Conservation (phyloP, 1,284 basidiomycete genomes). For the Ceratobasidium sp. region DNA sequence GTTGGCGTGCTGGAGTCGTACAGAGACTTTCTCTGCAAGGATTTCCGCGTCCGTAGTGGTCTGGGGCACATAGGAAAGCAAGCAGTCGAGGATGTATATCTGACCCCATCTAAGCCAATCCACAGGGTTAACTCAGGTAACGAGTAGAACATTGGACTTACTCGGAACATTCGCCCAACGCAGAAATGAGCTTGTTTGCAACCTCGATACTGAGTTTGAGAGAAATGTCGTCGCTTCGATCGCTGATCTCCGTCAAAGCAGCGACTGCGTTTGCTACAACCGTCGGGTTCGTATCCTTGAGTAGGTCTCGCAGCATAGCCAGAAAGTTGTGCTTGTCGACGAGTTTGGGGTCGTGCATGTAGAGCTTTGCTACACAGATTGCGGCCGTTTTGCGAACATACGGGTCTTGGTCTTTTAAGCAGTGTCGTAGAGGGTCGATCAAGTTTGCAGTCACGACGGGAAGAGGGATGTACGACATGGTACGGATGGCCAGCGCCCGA, state of each 20-base stretch:
- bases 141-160: conserved; percentile 60
- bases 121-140: conserved; percentile 25
- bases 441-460: conserved; percentile 84
- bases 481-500: conserved; percentile 91
- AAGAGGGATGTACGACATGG: conserved; percentile 95
- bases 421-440: conserved; percentile 87
- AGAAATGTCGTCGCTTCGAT: conserved; percentile 89
- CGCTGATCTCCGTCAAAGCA: conserved; percentile 90
- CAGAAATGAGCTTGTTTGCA: conserved; percentile 86
- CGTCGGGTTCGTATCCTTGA: conserved; percentile 94
- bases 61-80: conserved; percentile 94
- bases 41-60: conserved; percentile 90
- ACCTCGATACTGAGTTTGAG: conserved; percentile 87
- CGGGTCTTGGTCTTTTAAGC: conserved; percentile 89
- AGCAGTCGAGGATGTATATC: conserved; percentile 96
- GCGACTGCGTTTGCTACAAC: conserved; percentile 96
- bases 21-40: conserved; percentile 92
- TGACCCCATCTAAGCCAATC: conserved; percentile 89
- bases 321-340: conserved; percentile 90
- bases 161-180: conserved; percentile 93
- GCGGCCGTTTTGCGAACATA: conserved; percentile 98
- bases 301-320: conserved; percentile 85
- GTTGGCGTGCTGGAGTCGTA: conserved; percentile 92
- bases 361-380: conserved; percentile 93
- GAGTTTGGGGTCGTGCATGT: conserved; percentile 84